These are phyloP conservation scores for Neurospora cerealis DNA, from an alignment of 495 filamentous ascomycete genomes.

Conservation along the genomic window DNA sequence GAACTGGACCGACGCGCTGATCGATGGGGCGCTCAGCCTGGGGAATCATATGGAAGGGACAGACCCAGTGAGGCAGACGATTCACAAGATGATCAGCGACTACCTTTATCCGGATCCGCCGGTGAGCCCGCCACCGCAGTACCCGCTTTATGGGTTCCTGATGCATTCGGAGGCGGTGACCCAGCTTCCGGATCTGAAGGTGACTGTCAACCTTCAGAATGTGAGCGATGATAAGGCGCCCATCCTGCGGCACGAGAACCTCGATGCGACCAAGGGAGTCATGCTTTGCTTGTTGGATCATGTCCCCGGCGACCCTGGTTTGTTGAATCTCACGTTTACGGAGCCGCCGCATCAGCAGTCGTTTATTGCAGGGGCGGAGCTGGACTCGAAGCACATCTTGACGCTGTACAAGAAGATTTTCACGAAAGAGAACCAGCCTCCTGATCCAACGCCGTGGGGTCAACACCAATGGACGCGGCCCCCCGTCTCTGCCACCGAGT, in stretches of 20 bases:
- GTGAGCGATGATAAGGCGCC: background rate
- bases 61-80: slow-evolving; percentile 19
- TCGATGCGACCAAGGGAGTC: slow-evolving; percentile 7
- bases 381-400: too few relatives aligned
- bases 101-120: slow-evolving; percentile 7
- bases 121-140: slow-evolving; percentile 9
- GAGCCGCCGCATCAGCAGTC: slow-evolving; percentile 28
- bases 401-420: too few relatives aligned
- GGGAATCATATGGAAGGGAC: slow-evolving; percentile 27
- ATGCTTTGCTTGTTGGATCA: slow-evolving; percentile 13
- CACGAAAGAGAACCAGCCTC: too few relatives aligned
- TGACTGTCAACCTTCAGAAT: slow-evolving; percentile 2
- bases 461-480: too few relatives aligned
- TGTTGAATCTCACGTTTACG: slow-evolving; percentile 8
- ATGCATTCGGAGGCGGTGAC: slow-evolving; percentile 3
- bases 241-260: slow-evolving; percentile 10
- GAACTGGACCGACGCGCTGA: slow-evolving; percentile 31
- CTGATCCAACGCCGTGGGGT: too few relatives aligned
- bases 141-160: slow-evolving; percentile 8
- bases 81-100: slow-evolving; percentile 24
- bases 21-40: slow-evolving; percentile 38
- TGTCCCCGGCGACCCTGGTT: background rate
- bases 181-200: slow-evolving; percentile 8
- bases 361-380: slow-evolving; percentile 9
- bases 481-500: too few relatives aligned